Base-by-base conservation (phyloP, 352 stramenopile species). In the Phytophthora melonis region DNA sequence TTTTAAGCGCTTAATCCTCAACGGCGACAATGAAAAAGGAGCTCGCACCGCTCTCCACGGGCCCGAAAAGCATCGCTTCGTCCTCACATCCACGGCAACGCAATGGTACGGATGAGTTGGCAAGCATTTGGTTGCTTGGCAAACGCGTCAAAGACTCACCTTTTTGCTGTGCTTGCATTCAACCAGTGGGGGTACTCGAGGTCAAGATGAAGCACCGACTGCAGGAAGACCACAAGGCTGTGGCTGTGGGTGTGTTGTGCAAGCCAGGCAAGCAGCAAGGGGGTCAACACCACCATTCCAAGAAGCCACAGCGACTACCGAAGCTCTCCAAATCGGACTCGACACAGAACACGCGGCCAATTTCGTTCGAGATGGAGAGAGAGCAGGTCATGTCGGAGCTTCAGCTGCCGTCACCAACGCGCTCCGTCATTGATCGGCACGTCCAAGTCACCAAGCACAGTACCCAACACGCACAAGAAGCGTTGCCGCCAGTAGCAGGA, bases 171-270 rank as follows among this genome's bases (percentile, higher is more conserved):
- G 36, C 5, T 43, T 43, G 36, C 10, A 43, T 43, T 3, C 10
- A 43, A 43, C 14, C 14, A 91, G 86, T 81, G 0, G 86, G 83
- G 1, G 67, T 93, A 3, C 73, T 93, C 49, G 86, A 93, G 58
- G 80, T 90, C 57, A 91, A 91, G 74, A 89, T 93, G 73, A 88
- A 85, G 70, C 77, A 90, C 39, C 82, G 86, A 8, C 76, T 93
- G 43, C 74, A 86, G 19, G 67, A 72, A 55, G 83, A 93, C 34
- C 73, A 74, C 16, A 72, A 75, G 18, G 72, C 86, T 13, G 77
- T 91, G 14, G 83, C 86, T 1, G 81, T 93, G 53, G 83, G 83
- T 3, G 74, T 74, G 16, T 25, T 88, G 27, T 72, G 57, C 52
- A 66, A 23, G 16, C 27, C 71, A 36, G 41, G 60, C 21, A 78